phyloP scores from a whole-genome alignment of 257 asterid species.

The Paulownia fortunei region DNA sequence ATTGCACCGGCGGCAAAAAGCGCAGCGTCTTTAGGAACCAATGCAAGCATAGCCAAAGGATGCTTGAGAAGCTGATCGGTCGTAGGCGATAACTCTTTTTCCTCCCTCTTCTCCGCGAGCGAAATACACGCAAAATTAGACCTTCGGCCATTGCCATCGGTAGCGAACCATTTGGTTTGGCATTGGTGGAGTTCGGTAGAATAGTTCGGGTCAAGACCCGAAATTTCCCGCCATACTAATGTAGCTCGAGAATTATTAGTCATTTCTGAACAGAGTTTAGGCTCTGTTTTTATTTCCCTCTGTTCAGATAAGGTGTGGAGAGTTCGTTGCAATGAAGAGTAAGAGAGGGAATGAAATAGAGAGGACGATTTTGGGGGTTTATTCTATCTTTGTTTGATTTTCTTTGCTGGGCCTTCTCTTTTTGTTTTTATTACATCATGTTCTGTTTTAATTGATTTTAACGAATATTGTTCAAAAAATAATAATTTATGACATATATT shows the following conservation, averaged over 20 bases:
- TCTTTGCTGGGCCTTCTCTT: not conserved
- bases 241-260: slow-evolving; percentile 40
- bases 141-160: slow-evolving; percentile 29
- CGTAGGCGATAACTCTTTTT: slow-evolving; percentile 60
- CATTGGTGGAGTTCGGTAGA: slow-evolving; percentile 39
- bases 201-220: slow-evolving; percentile 52
- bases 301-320: slow-evolving; percentile 43
- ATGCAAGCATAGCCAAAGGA: slow-evolving; percentile 76
- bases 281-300: slow-evolving; percentile 13
- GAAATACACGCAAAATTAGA: slow-evolving; percentile 73
- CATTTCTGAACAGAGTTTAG: slow-evolving; percentile 38
- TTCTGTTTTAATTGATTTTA: no score
- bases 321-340: slow-evolving; percentile 14
- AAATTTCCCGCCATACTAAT: slow-evolving; percentile 61
- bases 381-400: not conserved
- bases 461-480: no score
- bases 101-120: slow-evolving; percentile 56
- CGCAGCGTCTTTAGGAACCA: slow-evolving; percentile 83
- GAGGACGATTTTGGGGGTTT: slow-evolving; percentile 11
- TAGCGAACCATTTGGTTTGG: slow-evolving; percentile 31
- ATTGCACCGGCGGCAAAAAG: slow-evolving; percentile 94
- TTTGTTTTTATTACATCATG: not conserved
- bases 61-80: slow-evolving; percentile 71
- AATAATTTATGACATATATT: no score
- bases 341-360: not conserved